Conservation (phyloP, 164 flowering plant species). For the Chimonanthus praecox region DNA sequence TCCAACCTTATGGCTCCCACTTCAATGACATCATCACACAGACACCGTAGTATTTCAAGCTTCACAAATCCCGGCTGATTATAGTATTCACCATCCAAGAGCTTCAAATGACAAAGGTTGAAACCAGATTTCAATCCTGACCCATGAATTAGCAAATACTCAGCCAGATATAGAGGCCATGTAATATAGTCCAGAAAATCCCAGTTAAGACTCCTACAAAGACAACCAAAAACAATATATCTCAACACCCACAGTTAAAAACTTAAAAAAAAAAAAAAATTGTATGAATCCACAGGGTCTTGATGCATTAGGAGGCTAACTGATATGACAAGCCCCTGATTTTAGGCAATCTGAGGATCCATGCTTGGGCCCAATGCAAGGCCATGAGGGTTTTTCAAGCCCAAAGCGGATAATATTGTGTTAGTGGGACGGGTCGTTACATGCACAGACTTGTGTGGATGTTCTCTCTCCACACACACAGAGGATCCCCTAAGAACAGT, state of each 20-base stretch:
- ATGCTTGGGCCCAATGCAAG: too few species aligned
- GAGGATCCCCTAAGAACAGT: too few species aligned
- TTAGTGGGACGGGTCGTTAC: too few species aligned
- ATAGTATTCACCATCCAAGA: constrained; percentile 57
- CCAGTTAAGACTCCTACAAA: constrained; percentile 85
- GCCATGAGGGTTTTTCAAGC: too few species aligned
- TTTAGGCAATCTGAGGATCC: too few species aligned
- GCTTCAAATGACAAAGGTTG: constrained; percentile 39
- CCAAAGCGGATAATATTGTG: too few species aligned
- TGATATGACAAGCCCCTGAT: too few species aligned
- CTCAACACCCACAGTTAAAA: neutral
- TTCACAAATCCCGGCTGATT: constrained; percentile 52
- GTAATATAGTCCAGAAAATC: constrained; percentile 68
- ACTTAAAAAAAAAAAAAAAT: too few species aligned
- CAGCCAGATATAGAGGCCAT: constrained; percentile 82
- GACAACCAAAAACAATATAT: neutral
- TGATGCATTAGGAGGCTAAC: neutral
- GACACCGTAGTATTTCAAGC: constrained; percentile 61
- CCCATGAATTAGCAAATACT: constrained; percentile 59
- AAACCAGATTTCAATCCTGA: constrained; percentile 45
- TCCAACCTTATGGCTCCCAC: constrained; percentile 66
- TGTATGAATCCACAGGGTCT: neutral
- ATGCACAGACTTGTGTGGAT: too few species aligned
- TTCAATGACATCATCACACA: constrained; percentile 87
- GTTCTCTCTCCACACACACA: too few species aligned